phyloP scores from a whole-genome alignment of 2,329 filamentous ascomycete species.

The Lecanoromycetidae sp. region DNA sequence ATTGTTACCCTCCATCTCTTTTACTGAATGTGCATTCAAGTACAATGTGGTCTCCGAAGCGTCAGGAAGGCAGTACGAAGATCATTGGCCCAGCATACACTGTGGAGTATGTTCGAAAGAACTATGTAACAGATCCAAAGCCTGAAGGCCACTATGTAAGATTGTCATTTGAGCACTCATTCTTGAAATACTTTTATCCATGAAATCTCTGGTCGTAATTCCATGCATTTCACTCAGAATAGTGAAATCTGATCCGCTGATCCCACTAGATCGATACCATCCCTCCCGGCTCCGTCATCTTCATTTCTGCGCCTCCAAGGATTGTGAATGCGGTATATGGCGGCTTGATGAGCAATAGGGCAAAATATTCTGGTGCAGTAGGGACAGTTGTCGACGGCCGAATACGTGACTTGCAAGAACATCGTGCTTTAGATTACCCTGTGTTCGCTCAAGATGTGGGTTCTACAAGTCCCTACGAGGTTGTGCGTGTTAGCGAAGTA shows the following conservation, averaged over 20 bases:
- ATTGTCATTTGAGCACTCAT: background rate
- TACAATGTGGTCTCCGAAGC: conserved; percentile 41
- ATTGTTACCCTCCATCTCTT: background rate
- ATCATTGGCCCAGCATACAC: conserved; percentile 45
- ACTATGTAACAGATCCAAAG: conserved; percentile 35
- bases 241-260: background rate
- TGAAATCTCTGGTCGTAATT: too few species aligned
- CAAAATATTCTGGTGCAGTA: conserved; percentile 58
- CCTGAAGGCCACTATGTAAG: conserved; percentile 37
- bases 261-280: conserved; percentile 37
- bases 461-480: conserved; percentile 24
- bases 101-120: conserved; percentile 39
- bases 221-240: background rate
- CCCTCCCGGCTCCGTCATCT: conserved; percentile 37
- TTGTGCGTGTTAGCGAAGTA: conserved; percentile 23
- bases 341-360: conserved; percentile 33
- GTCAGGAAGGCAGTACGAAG: conserved; percentile 40
- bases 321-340: conserved; percentile 41
- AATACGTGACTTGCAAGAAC: conserved; percentile 42
- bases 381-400: conserved; percentile 43
- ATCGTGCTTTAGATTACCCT: conserved; percentile 31
- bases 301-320: conserved; percentile 37
- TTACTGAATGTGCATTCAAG: background rate
- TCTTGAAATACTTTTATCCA: background rate
- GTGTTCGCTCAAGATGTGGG: conserved; percentile 25